A percentile compares a stretch with the other conserved stretches of the same genome.
phyloP scores from a whole-genome alignment of 768 basidiomycete species.

The Tricholoma terreum region DNA sequence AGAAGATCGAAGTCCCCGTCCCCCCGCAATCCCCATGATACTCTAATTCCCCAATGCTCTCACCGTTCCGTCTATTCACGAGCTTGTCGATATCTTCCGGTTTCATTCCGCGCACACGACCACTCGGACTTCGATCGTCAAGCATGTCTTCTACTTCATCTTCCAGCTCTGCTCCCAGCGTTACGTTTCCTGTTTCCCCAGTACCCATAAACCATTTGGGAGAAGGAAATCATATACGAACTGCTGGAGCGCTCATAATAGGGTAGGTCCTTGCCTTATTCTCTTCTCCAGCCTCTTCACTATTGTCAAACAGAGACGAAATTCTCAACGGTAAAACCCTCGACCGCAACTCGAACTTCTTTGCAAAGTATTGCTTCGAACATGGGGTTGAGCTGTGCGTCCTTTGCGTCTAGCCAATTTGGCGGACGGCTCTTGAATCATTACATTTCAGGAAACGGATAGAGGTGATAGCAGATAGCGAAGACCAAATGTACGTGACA shows the following conservation, averaged over 20 bases:
- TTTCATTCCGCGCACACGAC: slow-evolving; percentile 8
- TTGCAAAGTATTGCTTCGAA: slow-evolving; percentile 87
- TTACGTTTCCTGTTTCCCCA: slow-evolving; percentile 50
- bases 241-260: slow-evolving; percentile 73
- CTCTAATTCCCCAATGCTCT: slow-evolving; percentile 5
- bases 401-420: not conserved
- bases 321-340: slow-evolving; percentile 90
- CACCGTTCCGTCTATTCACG: slow-evolving; percentile 11
- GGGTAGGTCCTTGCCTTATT: slow-evolving; percentile 43
- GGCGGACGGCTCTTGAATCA: slow-evolving; percentile 16
- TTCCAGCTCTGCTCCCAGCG: not conserved
- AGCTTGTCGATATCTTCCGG: slow-evolving; percentile 1
- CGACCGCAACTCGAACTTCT: slow-evolving; percentile 81
- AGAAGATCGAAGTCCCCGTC: not conserved
- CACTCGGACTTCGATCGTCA: slow-evolving; percentile 4
- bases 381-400: slow-evolving; percentile 76
- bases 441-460: slow-evolving; percentile 64
- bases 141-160: slow-evolving; percentile 12
- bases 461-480: slow-evolving; percentile 89
- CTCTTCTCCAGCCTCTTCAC: not conserved
- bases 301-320: slow-evolving; percentile 59
- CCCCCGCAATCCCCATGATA: not conserved
- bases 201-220: slow-evolving; percentile 65
- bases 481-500: slow-evolving; percentile 75
- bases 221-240: slow-evolving; percentile 66